Conservation (phyloP, 2,329 filamentous ascomycete species). For the Phoma sp. region DNA sequence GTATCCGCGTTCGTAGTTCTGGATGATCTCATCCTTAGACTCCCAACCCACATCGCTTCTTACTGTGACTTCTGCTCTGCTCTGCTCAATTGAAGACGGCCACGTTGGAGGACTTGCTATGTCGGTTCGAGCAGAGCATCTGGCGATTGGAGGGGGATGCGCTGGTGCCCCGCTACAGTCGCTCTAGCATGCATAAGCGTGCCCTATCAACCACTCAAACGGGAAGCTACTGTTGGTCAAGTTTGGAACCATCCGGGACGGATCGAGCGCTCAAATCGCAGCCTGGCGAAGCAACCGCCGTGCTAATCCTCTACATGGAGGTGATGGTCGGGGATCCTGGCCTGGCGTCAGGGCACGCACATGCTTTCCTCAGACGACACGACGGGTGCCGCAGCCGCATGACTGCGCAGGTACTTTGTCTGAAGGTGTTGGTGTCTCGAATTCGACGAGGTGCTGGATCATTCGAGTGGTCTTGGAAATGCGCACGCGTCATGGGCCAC, state of each 20-base stretch:
- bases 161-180: constrained; percentile 27
- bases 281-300: constrained; percentile 42
- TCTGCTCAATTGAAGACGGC: constrained; percentile 29
- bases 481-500: constrained; percentile 11
- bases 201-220: constrained; percentile 36
- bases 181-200: constrained; percentile 37
- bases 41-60: constrained; percentile 7
- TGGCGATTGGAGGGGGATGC: constrained; percentile 21
- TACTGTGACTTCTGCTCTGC: not conserved
- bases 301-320: constrained; percentile 18
- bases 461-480: constrained; percentile 16
- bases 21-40: constrained; percentile 32
- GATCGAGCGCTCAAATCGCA: constrained; percentile 38
- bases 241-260: constrained; percentile 34
- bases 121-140: constrained; percentile 13
- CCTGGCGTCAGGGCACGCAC: constrained; percentile 12
- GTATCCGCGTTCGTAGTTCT: constrained; percentile 12
- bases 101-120: constrained; percentile 25
- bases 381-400: constrained; percentile 16
- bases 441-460: constrained; percentile 20
- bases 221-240: constrained; percentile 28
- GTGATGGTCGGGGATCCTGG: constrained; percentile 18
- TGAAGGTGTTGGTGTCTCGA: constrained; percentile 16
- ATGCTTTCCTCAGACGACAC: constrained; percentile 8
- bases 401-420: constrained; percentile 14